Evolutionary conservation across 495 filamentous ascomycete species (phyloP).

Genomic region (Penicillium subrubescens): DNA sequence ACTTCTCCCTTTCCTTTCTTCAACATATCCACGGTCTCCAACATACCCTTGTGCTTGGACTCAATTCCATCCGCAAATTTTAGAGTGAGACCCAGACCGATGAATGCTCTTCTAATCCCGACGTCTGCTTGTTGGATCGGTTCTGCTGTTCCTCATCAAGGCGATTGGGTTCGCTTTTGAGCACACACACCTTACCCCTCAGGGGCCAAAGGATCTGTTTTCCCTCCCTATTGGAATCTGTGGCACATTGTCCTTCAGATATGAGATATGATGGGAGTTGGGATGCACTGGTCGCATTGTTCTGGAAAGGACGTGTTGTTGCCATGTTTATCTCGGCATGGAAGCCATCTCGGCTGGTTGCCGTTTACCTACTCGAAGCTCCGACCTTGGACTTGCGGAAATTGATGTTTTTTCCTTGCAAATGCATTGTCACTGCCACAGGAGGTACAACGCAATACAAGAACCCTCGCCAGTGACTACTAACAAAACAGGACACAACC

Average conservation of each 20-base stretch:
- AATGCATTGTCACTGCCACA: not conserved
- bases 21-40: conserved; percentile 42
- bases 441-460: not conserved
- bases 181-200: conserved; percentile 38
- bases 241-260: not conserved
- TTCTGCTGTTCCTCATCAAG: conserved; percentile 28
- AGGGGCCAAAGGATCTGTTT: conserved; percentile 1
- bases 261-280: not conserved
- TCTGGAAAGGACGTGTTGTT: not conserved
- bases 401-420: conserved; percentile 6
- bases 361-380: not conserved
- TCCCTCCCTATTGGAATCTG: not conserved
- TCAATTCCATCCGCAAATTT: conserved; percentile 32
- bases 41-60: conserved; percentile 44
- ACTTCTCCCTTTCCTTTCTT: conserved; percentile 25
- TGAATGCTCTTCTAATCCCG: conserved; percentile 53
- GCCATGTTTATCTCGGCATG: not conserved
- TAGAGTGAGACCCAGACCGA: conserved; percentile 51
- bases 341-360: not conserved
- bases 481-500: not conserved
- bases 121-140: conserved; percentile 33
- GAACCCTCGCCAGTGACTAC: not conserved
- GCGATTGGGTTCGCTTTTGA: conserved; percentile 55
- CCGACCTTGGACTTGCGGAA: not conserved
- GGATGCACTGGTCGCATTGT: not conserved